Evolutionary conservation across 805 yeast genomes (phyloP), one percentile per base, ranked within the genome.

Genomic region (Dipodascus geniculatus): DNA sequence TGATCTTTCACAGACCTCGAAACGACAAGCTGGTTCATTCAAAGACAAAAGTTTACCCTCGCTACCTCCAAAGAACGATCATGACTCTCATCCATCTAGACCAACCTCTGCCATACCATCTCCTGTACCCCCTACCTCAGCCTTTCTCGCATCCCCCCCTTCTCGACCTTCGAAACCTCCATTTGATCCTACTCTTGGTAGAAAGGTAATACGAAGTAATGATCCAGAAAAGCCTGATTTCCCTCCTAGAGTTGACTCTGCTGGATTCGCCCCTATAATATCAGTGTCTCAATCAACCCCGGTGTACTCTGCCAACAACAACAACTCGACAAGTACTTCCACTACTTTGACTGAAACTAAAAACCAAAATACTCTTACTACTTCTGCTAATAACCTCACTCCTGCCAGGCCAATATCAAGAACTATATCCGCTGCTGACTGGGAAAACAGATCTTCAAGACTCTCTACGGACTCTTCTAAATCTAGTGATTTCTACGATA

Each of bases 21-120:
- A 47, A 16, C 3, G 19, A 22, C 23, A 22, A 9, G 31, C 28
- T 8, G 9, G 31, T 19, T 24, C 48, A 17, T 33, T 50, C 49
- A 22, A 38, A 42, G 55, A 56, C 38, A 54, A 56, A 48, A 53
- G 55, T n/a, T 47, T 54, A 19, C 60, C 60, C 2, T 52, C 55
- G 23, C 56, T 55, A 8, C 60, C 60, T 3, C 48, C 38, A 3
- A 56, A 50, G n/a, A 33, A 20, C 22, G 33, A 33, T 22, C 19
- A 4, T 16, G 28, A 28, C 4, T 4, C 19, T 31, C 22, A 9
- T 31, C 16, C 24, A 8, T 31, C 52, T 35, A 3, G 6, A 8
- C 48, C 52, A 9, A 20, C 24, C 6, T 47, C 49, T 22, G 31
- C 24, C 4, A 3, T 47, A 17, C 31, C 23, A 4, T 23, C 49